phyloP scores from a whole-genome alignment of 352 stramenopile genomes.

The Pythium utonaiense region DNA sequence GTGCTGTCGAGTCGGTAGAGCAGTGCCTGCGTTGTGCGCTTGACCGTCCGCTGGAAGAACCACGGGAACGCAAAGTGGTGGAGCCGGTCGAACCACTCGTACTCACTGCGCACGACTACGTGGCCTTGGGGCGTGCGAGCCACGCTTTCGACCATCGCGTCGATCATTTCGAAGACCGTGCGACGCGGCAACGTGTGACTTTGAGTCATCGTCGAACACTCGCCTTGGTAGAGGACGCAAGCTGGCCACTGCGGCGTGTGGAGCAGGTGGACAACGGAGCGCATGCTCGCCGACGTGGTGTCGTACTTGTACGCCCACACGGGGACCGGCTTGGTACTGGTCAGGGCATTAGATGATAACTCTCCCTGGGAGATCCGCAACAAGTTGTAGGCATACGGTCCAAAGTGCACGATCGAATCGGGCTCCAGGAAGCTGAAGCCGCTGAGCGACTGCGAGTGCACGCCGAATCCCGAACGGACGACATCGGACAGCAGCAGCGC shows the following conservation, averaged over 20 bases:
- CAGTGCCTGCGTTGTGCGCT: slow-evolving; percentile 25
- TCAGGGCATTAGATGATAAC: not conserved
- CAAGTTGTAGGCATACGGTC: slow-evolving; percentile 10
- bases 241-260: not conserved
- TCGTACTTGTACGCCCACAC: slow-evolving; percentile 20
- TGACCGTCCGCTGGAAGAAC: slow-evolving; percentile 29
- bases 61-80: slow-evolving; percentile 37
- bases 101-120: slow-evolving; percentile 10
- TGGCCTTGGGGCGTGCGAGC: not conserved
- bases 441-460: slow-evolving; percentile 3
- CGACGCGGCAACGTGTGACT: not conserved
- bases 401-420: slow-evolving; percentile 4
- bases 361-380: not conserved
- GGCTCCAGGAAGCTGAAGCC: slow-evolving; percentile 4
- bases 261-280: not conserved
- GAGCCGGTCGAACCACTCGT: slow-evolving; percentile 35
- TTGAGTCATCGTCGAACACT: not conserved
- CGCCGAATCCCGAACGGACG: slow-evolving; percentile 12
- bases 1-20: not conserved
- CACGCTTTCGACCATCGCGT: slow-evolving; percentile 13
- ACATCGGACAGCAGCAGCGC: slow-evolving; percentile 26
- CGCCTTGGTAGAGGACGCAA: slow-evolving; percentile 1
- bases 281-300: slow-evolving; percentile 10
- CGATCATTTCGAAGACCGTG: not conserved
- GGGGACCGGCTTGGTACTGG: not conserved